phyloP scores from a whole-genome alignment of 2,329 filamentous ascomycete genomes.

The Purpureocillium lavendulum region DNA sequence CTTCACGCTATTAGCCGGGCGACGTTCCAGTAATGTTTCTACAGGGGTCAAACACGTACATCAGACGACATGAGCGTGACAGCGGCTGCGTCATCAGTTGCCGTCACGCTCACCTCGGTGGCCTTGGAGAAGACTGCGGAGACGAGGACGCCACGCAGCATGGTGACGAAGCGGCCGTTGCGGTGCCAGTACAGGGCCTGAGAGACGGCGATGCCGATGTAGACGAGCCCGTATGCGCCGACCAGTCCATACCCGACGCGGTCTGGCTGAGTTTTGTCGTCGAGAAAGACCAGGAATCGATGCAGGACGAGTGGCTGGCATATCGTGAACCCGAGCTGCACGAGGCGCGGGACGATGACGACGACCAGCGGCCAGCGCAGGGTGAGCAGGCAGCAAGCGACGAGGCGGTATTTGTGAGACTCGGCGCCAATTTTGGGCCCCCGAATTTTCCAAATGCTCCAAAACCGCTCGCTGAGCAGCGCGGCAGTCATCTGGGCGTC shows the following conservation, averaged over 20 bases:
- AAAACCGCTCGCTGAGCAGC: conserved; percentile 19
- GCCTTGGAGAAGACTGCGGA: conserved; percentile 25
- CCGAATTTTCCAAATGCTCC: conserved; percentile 16
- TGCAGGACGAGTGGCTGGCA: conserved; percentile 27
- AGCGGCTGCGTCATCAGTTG: conserved; percentile 21
- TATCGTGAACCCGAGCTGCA: conserved; percentile 24
- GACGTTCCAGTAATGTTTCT: too few relatives aligned
- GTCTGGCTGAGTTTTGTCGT: conserved; percentile 6
- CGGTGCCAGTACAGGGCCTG: conserved; percentile 22
- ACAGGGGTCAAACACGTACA: conserved; percentile 8
- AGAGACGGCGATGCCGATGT: conserved; percentile 20
- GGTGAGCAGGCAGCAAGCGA: conserved; percentile 15
- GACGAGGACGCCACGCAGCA: conserved; percentile 21
- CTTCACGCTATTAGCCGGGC: conserved; percentile 9
- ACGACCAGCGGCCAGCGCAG: conserved; percentile 19
- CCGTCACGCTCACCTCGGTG: conserved; percentile 17
- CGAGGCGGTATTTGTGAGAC: too few relatives aligned
- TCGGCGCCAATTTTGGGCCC: too few relatives aligned
- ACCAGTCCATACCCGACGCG: conserved; percentile 22
- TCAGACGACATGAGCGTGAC: conserved; percentile 34
- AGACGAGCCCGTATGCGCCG: conserved; percentile 23
- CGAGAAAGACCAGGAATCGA: conserved; percentile 22
- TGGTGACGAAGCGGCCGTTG: conserved; percentile 22
- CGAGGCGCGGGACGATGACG: conserved; percentile 21
- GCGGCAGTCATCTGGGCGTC: conserved; percentile 23